Percentiles rank a stretch among this genome's conserved stretches.
These are phyloP conservation scores for Penicillium sp. DNA, from an alignment of 2,329 filamentous ascomycete species.

Conservation along the genomic window DNA sequence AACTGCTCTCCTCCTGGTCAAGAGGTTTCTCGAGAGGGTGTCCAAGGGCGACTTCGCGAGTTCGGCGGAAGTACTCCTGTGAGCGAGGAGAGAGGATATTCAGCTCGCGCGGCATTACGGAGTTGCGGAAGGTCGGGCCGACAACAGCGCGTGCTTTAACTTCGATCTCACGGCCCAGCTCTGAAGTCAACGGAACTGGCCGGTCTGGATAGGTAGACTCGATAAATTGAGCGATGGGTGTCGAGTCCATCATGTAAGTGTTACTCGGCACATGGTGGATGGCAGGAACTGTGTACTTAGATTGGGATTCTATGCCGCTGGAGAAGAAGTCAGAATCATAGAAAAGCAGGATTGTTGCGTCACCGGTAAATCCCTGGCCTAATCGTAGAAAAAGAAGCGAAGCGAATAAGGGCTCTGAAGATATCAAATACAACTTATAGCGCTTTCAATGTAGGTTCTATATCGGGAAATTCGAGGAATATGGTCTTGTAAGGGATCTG, in stretches of 20 bases:
- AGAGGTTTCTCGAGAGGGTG: slow-evolving; percentile 47
- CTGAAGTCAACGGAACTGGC: slow-evolving; percentile 43
- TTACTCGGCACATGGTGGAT: slow-evolving; percentile 50
- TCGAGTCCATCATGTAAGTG: slow-evolving; percentile 51
- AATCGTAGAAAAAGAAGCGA: background rate
- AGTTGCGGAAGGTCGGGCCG: slow-evolving; percentile 37
- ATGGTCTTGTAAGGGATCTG: slow-evolving; percentile 48
- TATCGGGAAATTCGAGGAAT: slow-evolving; percentile 54
- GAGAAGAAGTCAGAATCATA: slow-evolving; percentile 29
- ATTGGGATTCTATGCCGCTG: slow-evolving; percentile 24
- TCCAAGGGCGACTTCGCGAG: slow-evolving; percentile 46
- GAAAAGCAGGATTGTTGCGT: background rate
- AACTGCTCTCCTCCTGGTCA: slow-evolving; percentile 18
- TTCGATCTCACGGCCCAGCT: slow-evolving; percentile 44
- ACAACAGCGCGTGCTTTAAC: slow-evolving; percentile 38
- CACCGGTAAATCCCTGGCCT: background rate
- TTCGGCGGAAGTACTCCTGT: slow-evolving; percentile 49
- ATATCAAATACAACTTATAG: slow-evolving; percentile 40
- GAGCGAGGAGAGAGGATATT: slow-evolving; percentile 45
- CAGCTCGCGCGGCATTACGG: slow-evolving; percentile 48
- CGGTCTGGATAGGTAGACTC: slow-evolving; percentile 49
- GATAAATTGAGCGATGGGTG: slow-evolving; percentile 49
- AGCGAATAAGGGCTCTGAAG: background rate
- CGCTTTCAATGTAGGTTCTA: slow-evolving; percentile 50
- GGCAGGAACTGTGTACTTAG: slow-evolving; percentile 50